Evolutionary conservation across 2,329 filamentous ascomycete genomes (phyloP).

Genomic region (Penicillium hordei): DNA sequence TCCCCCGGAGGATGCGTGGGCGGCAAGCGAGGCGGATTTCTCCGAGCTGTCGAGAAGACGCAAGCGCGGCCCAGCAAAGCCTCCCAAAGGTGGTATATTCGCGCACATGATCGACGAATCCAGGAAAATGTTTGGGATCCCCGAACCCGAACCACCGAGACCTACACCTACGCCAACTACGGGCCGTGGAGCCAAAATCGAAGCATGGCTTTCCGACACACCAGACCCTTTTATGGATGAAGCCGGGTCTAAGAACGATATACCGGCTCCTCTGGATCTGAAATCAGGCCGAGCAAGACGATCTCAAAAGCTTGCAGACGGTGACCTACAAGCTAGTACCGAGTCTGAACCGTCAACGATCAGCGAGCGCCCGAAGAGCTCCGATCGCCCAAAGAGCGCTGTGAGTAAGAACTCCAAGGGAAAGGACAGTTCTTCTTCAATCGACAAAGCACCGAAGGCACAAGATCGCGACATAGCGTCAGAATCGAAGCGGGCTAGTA

Average conservation of each 20-base stretch:
- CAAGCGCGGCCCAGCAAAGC: conserved; percentile 34
- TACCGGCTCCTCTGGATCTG: conserved; percentile 44
- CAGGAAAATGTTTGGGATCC: conserved; percentile 47
- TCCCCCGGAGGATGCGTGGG: conserved; percentile 35
- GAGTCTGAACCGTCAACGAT: conserved; percentile 29
- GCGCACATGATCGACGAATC: conserved; percentile 47
- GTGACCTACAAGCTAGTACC: conserved; percentile 16
- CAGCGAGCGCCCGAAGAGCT: conserved; percentile 16
- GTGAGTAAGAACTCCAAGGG: conserved; percentile 24
- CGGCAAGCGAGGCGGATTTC: conserved; percentile 41
- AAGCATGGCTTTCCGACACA: conserved; percentile 61
- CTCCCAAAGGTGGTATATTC: conserved; percentile 45
- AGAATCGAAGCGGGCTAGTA: conserved; percentile 25
- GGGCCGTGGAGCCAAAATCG: conserved; percentile 54
- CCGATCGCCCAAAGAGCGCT: conserved; percentile 27
- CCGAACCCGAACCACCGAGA: conserved; percentile 37
- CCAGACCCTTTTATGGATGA: conserved; percentile 56
- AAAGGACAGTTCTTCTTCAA: conserved; percentile 17
- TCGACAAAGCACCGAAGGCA: conserved; percentile 12
- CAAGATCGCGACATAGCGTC: conserved; percentile 6
- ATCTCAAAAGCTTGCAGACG: conserved; percentile 26
- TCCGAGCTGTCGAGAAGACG: conserved; percentile 41
- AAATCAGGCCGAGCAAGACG: conserved; percentile 39
- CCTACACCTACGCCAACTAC: conserved; percentile 42
- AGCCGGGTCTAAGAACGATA: conserved; percentile 34